These are phyloP conservation scores for Triticum timopheevii DNA, from an alignment of 176 grass and related monocot genomes.

Conservation along the genomic window DNA sequence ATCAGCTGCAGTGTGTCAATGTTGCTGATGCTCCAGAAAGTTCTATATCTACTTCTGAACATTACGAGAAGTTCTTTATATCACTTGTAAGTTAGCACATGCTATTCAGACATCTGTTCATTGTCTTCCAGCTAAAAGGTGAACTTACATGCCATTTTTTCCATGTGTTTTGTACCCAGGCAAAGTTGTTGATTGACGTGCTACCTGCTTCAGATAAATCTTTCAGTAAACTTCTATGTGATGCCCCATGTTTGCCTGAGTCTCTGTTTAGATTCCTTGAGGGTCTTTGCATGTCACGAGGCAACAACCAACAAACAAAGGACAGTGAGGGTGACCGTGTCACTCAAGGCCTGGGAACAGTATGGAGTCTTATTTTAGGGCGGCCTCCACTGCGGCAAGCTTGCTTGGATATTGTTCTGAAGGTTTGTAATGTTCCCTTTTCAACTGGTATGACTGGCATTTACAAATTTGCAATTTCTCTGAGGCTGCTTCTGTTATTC, in stretches of 20 bases:
- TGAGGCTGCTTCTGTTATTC: background rate
- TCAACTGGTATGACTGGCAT: constrained; percentile 19
- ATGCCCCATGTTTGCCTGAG: constrained; percentile 76
- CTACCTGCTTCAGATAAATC: constrained; percentile 91
- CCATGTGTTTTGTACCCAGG: constrained; percentile 46
- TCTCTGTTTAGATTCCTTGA: constrained; percentile 82
- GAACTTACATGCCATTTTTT: constrained; percentile 3
- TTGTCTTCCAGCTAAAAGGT: constrained; percentile 15
- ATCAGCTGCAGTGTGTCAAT: constrained; percentile 61
- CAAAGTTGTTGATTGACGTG: constrained; percentile 75
- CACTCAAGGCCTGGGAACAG: constrained; percentile 79
- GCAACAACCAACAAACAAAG: constrained; percentile 49
- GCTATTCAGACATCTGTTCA: constrained; percentile 18
- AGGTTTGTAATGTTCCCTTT: constrained; percentile 57
- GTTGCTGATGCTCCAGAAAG: constrained; percentile 42
- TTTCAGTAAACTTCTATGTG: constrained; percentile 80
- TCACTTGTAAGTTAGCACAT: constrained; percentile 72
- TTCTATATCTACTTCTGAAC: constrained; percentile 47
- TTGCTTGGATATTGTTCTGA: constrained; percentile 92
- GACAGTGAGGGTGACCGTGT: constrained; percentile 81
- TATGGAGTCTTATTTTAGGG: constrained; percentile 90
- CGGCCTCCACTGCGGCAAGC: constrained; percentile 66
- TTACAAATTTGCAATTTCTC: constrained; percentile 8
- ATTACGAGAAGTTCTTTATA: constrained; percentile 92
- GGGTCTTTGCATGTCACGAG: constrained; percentile 72